Evolutionary conservation across 1,284 basidiomycete genomes (phyloP), one percentile per base, ranked within the genome.

Genomic region (Melanopsichium pennsylvanicum): DNA sequence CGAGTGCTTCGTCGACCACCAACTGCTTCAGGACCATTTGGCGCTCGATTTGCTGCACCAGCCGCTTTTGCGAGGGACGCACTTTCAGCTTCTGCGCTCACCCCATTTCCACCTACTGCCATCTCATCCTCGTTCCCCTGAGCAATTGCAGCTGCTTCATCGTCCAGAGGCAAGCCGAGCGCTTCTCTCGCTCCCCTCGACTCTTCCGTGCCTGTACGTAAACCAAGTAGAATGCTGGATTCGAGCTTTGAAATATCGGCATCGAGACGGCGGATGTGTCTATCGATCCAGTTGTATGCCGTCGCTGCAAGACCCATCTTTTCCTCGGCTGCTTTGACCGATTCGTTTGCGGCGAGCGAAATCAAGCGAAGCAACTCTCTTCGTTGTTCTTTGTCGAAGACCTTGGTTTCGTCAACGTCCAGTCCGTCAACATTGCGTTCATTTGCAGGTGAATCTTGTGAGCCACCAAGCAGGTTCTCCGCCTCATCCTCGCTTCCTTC

Each of bases 211-310:
- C 74, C 74, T 7, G 57, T 54, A 12, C 72, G 52, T 6, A 80
- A 36, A 0, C 75, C 75, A 4, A 77, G 64, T 8, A 75, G 49
- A 9, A 80, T 64, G 33, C 72, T 74, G 33, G 41, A 45, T 18
- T 80, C 78, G 40, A 67, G 72, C 34, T 75, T 75, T 10, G 51
- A 44, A 18, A 81, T 69, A 10, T 84, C 84, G 1, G 79, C 81
- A 72, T 85, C 84, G 18, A 85, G 80, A 3, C 84, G 82, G n/a
- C 84, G 80, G 43, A 84, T 84, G 63, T 85, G 84, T 33, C 84
- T 72, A 61, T 85, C 84, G 32, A 85, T 82, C 79, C 82, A 72
- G 45, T 84, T 83, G 72, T 85, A 85, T 2, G 84, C 83, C 6
- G 83, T 83, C 0, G 82, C 70, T 8, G 84, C 84, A 4, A 85